A percentile compares a stretch with the other conserved stretches of the same genome.
phyloP scores from a whole-genome alignment of 176 grass and related monocot genomes.

The Leersia perrieri region DNA sequence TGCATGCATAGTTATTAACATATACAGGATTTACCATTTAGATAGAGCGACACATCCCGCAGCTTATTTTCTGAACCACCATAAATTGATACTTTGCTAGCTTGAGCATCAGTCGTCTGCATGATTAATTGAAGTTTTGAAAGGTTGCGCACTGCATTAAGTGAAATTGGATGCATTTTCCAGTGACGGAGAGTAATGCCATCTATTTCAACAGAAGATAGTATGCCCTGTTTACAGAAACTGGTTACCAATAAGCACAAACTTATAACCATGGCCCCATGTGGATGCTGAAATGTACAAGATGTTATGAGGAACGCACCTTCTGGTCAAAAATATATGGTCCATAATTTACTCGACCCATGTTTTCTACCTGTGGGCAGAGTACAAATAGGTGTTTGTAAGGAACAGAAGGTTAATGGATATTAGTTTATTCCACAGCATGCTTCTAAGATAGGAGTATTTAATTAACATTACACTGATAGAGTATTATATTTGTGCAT shows the following conservation, averaged over 20 bases:
- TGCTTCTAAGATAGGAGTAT: not conserved
- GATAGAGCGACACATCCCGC: constrained; percentile 9
- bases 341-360: constrained; percentile 82
- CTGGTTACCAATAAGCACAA: not conserved
- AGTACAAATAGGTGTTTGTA: constrained; percentile 2
- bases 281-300: not conserved
- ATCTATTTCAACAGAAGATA: constrained; percentile 74
- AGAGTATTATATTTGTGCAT: not conserved
- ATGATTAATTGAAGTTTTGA: constrained; percentile 45
- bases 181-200: constrained; percentile 55
- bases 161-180: constrained; percentile 71
- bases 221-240: constrained; percentile 68
- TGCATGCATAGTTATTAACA: not conserved
- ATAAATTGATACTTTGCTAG: constrained; percentile 27
- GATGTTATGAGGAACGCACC: constrained; percentile 34
- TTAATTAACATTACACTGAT: not conserved
- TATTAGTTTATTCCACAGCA: not conserved
- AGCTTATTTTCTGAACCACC: constrained; percentile 29
- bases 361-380: constrained; percentile 65
- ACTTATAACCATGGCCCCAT: not conserved
- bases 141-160: constrained; percentile 49
- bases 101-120: constrained; percentile 39
- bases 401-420: not conserved
- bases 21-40: constrained; percentile 39
- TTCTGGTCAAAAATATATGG: constrained; percentile 79